These are phyloP conservation scores for Kodamaea fukazawae DNA, from an alignment of 805 yeast genomes.

Conservation along the genomic window DNA sequence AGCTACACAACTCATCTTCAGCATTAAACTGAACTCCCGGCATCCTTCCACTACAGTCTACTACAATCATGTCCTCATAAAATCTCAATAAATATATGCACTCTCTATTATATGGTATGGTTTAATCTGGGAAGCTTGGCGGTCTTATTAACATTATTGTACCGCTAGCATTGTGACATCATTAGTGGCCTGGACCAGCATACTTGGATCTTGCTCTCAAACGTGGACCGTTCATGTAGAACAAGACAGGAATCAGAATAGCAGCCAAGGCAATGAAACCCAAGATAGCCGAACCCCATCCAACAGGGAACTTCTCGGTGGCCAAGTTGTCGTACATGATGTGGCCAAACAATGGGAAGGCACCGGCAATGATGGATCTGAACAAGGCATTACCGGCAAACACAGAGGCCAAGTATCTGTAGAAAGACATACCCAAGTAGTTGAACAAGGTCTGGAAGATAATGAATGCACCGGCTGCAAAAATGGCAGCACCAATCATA, in stretches of 20 bases:
- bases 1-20: too few relatives aligned
- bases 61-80: too few relatives aligned
- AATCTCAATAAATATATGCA: too few relatives aligned
- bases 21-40: too few relatives aligned
- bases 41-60: too few relatives aligned
- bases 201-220: conserved; percentile 45
- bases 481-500: conserved; percentile 20
- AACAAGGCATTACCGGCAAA: conserved; percentile 56
- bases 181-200: conserved; percentile 16
- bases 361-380: conserved; percentile 53
- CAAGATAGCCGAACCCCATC: conserved; percentile 53
- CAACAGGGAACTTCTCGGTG: conserved; percentile 50
- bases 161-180: too few relatives aligned
- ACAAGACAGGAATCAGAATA: conserved; percentile 46
- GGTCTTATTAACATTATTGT: too few relatives aligned
- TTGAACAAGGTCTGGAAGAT: conserved; percentile 52
- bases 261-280: conserved; percentile 45
- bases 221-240: conserved; percentile 44
- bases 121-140: too few relatives aligned
- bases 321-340: conserved; percentile 55
- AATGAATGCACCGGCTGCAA: conserved; percentile 21
- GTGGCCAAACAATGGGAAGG: conserved; percentile 62
- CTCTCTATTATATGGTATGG: too few relatives aligned
- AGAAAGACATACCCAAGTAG: conserved; percentile 49
- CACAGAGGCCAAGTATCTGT: conserved; percentile 53